phyloP scores from a whole-genome alignment of 441 rosid species.

The Gossypium gossypioides region DNA sequence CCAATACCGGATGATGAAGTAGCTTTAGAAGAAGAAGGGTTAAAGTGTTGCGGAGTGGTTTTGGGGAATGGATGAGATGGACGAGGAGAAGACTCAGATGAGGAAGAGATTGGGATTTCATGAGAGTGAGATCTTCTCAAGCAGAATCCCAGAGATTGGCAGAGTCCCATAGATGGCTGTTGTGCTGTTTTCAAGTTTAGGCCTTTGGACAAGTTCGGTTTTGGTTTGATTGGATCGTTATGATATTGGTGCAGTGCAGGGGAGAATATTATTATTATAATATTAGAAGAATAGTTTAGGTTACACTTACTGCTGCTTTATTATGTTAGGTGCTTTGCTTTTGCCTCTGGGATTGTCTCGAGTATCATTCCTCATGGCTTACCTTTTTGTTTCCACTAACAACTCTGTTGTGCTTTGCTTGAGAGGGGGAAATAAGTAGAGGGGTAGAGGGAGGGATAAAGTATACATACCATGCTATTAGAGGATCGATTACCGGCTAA shows the following conservation, averaged over 20 bases:
- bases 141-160: constrained; percentile 42
- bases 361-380: constrained; percentile 20
- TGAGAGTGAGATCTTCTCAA: constrained; percentile 29
- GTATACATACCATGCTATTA: background rate
- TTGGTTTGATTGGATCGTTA: background rate
- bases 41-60: constrained; percentile 2
- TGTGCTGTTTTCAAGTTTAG: background rate
- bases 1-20: constrained; percentile 31
- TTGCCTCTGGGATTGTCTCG: constrained; percentile 19
- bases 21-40: background rate
- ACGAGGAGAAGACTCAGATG: constrained; percentile 36
- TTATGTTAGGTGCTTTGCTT: constrained; percentile 37
- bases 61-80: constrained; percentile 16
- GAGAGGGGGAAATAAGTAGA: background rate
- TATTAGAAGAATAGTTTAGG: background rate
- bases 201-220: background rate
- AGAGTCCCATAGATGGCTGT: constrained; percentile 2
- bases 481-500: background rate
- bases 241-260: background rate
- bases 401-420: background rate
- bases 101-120: constrained; percentile 52
- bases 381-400: constrained; percentile 4
- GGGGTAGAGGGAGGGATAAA: background rate
- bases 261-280: background rate
- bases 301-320: background rate